A percentile compares a stretch with the other conserved stretches of the same genome.
Conservation (phyloP, 768 basidiomycete species). For the Clavulina sp. region DNA sequence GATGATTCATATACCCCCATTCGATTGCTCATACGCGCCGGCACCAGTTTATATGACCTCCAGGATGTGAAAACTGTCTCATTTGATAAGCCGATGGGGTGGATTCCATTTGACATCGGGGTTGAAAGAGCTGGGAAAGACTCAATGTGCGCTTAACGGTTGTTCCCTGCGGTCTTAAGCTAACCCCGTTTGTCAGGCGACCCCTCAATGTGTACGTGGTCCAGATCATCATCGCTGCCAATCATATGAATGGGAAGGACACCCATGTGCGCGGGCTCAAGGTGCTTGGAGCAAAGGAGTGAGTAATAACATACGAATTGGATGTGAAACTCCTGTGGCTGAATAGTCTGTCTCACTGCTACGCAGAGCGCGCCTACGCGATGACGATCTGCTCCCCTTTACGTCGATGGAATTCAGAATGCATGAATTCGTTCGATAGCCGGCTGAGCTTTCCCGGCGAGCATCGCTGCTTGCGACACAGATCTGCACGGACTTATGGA, state of each 20-base stretch:
- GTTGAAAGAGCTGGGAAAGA: conserved; percentile 59
- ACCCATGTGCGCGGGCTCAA: conserved; percentile 88
- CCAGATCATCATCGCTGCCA: conserved; percentile 77
- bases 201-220: conserved; percentile 79
- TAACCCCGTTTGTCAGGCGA: conserved; percentile 32
- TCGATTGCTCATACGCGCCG: conserved; percentile 76
- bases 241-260: conserved; percentile 98
- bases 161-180: not conserved
- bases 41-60: conserved; percentile 78
- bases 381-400: conserved; percentile 64
- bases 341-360: conserved; percentile 4
- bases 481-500: no score
- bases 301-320: conserved; percentile 18
- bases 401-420: conserved; percentile 45
- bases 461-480: no score
- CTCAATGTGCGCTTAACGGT: conserved; percentile 47
- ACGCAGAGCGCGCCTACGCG: conserved; percentile 25
- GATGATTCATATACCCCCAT: conserved; percentile 98
- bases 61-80: conserved; percentile 80
- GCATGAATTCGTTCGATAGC: conserved; percentile 65
- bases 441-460: no score
- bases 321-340: not conserved
- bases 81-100: conserved; percentile 83
- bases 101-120: conserved; percentile 77
- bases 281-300: conserved; percentile 79